Base-by-base conservation (phyloP, 1,284 basidiomycete species). In the Laetiporus sulphureus region DNA sequence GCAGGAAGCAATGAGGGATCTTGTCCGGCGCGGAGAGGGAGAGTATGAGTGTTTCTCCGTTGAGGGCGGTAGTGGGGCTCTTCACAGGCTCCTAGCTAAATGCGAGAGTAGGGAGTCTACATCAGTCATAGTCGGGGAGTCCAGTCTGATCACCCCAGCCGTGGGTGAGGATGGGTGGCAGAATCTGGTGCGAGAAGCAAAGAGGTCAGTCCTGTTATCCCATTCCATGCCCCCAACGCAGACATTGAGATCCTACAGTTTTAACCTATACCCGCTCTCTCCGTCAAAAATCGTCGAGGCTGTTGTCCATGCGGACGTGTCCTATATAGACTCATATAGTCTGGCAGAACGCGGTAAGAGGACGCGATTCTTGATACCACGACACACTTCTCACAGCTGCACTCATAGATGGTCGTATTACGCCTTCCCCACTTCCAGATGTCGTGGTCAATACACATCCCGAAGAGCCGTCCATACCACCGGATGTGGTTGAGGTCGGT, bases 1-100 rank as follows among this genome's bases (percentile, higher is more conserved):
- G 0, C 68, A 71, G 16, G 55, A 54, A 5, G 73, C 74, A 19
- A 58, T 75, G 21, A 65, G 69, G 40, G 73, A 75, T 13, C 55
- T 83, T 15, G 65, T 83, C 36, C 62, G 64, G 37, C 61, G 72
- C 23, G 81, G 75, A 0, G 72, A 68, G 7, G 83, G 73, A 0
- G 67, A 70, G 22, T 72, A 78, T 40, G 82, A 84, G 47, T 69
- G 63, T 25, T 80, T 81, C 47, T 67, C 76, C 32, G 64, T 77
- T 3, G 61, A 63, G 18, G 61, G 58, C 1, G 79, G 78, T 1
- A 55, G 63, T 16, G 57, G 58, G 2, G 75, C 72, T 44, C 74
- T 75, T 55, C 70, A 69, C 44, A 67, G 67, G 51, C 59, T 73
- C 6, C 51, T 87, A 3, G 62, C 64, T 2, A 72, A 79, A 41